Conservation (phyloP, 148 eudicot species). For the Camellia lanceoleosa region DNA sequence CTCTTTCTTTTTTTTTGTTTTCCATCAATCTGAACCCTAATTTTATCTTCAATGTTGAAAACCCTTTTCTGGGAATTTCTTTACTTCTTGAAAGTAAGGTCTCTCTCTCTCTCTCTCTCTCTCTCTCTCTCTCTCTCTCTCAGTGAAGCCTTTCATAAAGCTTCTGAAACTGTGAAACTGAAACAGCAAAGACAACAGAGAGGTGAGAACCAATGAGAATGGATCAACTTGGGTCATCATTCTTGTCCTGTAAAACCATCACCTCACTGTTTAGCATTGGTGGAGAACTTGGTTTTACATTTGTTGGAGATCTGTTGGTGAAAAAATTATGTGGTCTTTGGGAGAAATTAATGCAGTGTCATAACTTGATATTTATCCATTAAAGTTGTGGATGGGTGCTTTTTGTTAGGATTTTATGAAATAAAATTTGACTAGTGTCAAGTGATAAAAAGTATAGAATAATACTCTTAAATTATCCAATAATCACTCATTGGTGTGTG, state of each 20-base stretch:
- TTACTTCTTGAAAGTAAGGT: neutral
- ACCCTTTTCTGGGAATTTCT: neutral
- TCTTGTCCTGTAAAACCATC: neutral
- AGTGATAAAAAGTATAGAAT: no score
- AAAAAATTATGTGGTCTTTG: no score
- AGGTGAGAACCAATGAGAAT: constrained; percentile 9
- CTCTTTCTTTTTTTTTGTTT: neutral
- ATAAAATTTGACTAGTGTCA: no score
- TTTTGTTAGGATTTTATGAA: no score
- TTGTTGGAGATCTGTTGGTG: constrained; percentile 11
- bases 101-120: neutral
- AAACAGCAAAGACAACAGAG: neutral
- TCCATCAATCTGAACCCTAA: constrained; percentile 14
- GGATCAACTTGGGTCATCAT: constrained; percentile 9
- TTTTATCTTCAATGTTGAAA: constrained; percentile 9
- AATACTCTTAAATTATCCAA: no score
- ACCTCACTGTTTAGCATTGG: constrained; percentile 16
- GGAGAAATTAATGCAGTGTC: no score
- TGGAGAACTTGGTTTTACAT: constrained; percentile 9
- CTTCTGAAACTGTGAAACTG: constrained; percentile 21
- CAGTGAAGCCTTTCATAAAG: constrained; percentile 28
- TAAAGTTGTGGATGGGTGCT: no score
- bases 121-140: neutral
- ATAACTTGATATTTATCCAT: no score
- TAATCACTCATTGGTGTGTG: no score